Evolutionary conservation across 352 stramenopile genomes (phyloP).

Genomic region (Sclerospora graminicola): DNA sequence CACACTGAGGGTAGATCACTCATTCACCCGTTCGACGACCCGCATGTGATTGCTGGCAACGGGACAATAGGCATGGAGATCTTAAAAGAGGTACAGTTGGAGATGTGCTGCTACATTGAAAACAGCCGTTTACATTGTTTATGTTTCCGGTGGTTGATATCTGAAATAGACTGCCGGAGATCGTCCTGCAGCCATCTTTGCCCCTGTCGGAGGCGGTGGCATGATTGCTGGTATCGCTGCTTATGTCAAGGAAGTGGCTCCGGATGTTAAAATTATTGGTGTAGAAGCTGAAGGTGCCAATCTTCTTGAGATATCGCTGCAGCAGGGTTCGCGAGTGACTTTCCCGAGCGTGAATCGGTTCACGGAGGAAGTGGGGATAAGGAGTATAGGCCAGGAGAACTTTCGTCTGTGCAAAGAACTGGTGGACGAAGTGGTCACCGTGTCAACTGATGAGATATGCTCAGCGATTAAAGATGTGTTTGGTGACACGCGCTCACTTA

Average conservation of each 20-base stretch:
- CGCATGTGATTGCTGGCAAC: constrained; percentile 95
- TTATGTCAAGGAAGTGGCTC: constrained; percentile 81
- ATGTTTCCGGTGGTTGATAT: constrained; percentile 3
- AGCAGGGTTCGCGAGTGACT: constrained; percentile 73
- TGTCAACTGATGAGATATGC: constrained; percentile 94
- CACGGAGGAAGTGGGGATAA: constrained; percentile 95
- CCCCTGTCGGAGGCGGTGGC: constrained; percentile 94
- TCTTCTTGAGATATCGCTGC: constrained; percentile 88
- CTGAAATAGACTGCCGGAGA: constrained; percentile 57
- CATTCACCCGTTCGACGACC: constrained; percentile 97
- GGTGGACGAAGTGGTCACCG: constrained; percentile 95
- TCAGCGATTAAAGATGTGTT: constrained; percentile 90
- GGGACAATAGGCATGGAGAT: constrained; percentile 95
- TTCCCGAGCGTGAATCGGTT: constrained; percentile 93
- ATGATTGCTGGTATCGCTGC: constrained; percentile 93
- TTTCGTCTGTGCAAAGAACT: constrained; percentile 90
- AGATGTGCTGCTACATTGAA: background rate
- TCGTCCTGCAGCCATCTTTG: constrained; percentile 93
- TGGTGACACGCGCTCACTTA: constrained; percentile 90
- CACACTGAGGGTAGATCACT: constrained; percentile 88
- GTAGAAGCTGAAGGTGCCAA: constrained; percentile 94
- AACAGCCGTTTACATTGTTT: background rate
- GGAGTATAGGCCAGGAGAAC: constrained; percentile 90
- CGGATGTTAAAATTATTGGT: constrained; percentile 91
- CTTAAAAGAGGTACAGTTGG: constrained; percentile 49